Evolutionary conservation across 1,284 basidiomycete species (phyloP).

Genomic region (Ganoderma sinense): DNA sequence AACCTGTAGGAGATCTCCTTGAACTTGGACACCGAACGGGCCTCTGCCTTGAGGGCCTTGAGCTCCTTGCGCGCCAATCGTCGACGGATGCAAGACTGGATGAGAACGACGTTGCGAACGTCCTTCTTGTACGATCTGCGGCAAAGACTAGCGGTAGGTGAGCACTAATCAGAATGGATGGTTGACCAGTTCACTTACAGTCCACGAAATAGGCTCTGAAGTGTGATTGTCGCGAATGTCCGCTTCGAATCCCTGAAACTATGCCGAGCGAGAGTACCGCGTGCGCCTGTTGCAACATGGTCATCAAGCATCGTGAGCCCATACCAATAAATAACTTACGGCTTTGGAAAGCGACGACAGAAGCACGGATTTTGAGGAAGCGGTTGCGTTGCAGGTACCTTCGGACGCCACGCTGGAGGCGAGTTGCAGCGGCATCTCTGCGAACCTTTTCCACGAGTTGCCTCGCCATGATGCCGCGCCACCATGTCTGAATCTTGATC

Average conservation of each 20-base stretch:
- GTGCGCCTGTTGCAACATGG: conserved; percentile 63
- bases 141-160: conserved; percentile 55
- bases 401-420: conserved; percentile 80
- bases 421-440: conserved; percentile 77
- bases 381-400: conserved; percentile 78
- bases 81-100: conserved; percentile 94
- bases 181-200: conserved; percentile 61
- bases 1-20: conserved; percentile 98
- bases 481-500: conserved; percentile 93
- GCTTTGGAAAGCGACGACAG: conserved; percentile 84
- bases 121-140: conserved; percentile 74
- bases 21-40: conserved; percentile 97
- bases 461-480: conserved; percentile 86
- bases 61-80: conserved; percentile 90
- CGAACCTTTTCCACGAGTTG: conserved; percentile 77
- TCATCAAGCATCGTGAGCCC: conserved; percentile 20
- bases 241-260: conserved; percentile 69
- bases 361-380: conserved; percentile 70
- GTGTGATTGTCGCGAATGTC: conserved; percentile 71
- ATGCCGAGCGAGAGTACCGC: conserved; percentile 82
- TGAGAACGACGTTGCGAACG: conserved; percentile 79
- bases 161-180: conserved; percentile 14
- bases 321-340: conserved; percentile 60
- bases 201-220: conserved; percentile 92
- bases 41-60: conserved; percentile 86